These are phyloP conservation scores for Pterocarpus santalinus DNA, from an alignment of 306 rosid species.

Conservation along the genomic window DNA sequence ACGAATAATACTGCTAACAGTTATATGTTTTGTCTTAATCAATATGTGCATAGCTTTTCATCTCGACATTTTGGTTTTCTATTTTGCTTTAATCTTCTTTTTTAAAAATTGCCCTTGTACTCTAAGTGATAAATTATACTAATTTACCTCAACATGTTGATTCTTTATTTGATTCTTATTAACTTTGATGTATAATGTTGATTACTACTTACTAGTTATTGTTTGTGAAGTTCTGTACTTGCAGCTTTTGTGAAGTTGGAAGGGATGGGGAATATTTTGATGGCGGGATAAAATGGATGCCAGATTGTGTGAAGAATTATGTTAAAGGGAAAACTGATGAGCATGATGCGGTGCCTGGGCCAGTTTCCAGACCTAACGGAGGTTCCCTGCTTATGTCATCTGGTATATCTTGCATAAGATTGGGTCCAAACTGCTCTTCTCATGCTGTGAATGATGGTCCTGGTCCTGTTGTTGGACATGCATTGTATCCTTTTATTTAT, in stretches of 20 bases:
- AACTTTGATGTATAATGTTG: constrained; percentile 33
- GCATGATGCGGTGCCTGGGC: constrained; percentile 53
- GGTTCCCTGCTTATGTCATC: constrained; percentile 62
- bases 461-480: constrained; percentile 55
- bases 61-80: not conserved
- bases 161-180: constrained; percentile 18
- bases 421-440: constrained; percentile 56
- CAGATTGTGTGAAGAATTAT: constrained; percentile 64
- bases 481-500: constrained; percentile 72
- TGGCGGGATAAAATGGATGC: constrained; percentile 53
- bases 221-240: constrained; percentile 54
- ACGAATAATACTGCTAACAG: not conserved
- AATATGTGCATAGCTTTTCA: constrained; percentile 16
- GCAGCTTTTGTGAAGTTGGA: constrained; percentile 80
- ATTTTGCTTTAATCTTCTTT: constrained; percentile 3
- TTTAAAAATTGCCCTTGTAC: not conserved
- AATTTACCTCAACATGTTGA: constrained; percentile 15
- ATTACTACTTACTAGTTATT: constrained; percentile 54
- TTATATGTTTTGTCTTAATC: constrained; percentile 17
- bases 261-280: constrained; percentile 51
- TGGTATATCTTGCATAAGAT: constrained; percentile 71
- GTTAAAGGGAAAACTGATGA: constrained; percentile 48
- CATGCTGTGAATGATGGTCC: constrained; percentile 50
- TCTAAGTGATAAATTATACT: not conserved
- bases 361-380: constrained; percentile 60